A percentile compares a stretch with the other conserved stretches of the same genome.
Evolutionary conservation across 345 rosid genomes (phyloP).

Genomic region (Cardiospermum halicacabum): DNA sequence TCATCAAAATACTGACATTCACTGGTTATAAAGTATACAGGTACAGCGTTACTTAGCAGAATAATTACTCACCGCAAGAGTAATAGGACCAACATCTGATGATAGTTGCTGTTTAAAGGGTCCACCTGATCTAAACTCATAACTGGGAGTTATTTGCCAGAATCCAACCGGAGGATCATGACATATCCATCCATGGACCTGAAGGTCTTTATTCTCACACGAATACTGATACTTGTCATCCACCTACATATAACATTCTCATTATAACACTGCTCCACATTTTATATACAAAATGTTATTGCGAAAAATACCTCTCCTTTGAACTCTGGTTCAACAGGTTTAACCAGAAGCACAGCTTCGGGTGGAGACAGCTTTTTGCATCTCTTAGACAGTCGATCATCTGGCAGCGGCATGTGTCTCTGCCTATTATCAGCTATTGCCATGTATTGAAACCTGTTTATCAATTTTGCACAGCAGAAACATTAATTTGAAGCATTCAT

Average conservation of each 20-base stretch:
- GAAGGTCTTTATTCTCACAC: conserved; percentile 62
- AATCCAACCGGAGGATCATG: conserved; percentile 50
- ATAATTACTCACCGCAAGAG: conserved; percentile 43
- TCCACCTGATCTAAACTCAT: conserved; percentile 61
- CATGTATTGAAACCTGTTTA: conserved; percentile 68
- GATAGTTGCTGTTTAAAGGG: conserved; percentile 55
- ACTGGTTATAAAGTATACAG: neutral
- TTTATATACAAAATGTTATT: neutral
- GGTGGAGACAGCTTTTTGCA: conserved; percentile 59
- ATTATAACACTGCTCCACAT: neutral
- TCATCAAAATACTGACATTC: neutral
- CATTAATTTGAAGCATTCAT: neutral
- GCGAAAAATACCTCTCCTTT: conserved; percentile 58
- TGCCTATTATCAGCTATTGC: conserved; percentile 60
- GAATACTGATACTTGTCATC: conserved; percentile 94
- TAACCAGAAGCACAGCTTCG: conserved; percentile 74
- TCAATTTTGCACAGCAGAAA: neutral
- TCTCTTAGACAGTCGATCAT: conserved; percentile 51
- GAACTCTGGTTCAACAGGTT: conserved; percentile 75
- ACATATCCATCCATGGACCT: conserved; percentile 87
- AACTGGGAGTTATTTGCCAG: conserved; percentile 73
- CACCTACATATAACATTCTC: conserved; percentile 35
- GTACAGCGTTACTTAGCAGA: too few relatives aligned
- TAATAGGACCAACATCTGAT: conserved; percentile 55
- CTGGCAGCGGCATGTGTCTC: conserved; percentile 74